Evolutionary conservation across 768 basidiomycete genomes (phyloP), one percentile per base, ranked within the genome.

Genomic region (Trametes maxima): DNA sequence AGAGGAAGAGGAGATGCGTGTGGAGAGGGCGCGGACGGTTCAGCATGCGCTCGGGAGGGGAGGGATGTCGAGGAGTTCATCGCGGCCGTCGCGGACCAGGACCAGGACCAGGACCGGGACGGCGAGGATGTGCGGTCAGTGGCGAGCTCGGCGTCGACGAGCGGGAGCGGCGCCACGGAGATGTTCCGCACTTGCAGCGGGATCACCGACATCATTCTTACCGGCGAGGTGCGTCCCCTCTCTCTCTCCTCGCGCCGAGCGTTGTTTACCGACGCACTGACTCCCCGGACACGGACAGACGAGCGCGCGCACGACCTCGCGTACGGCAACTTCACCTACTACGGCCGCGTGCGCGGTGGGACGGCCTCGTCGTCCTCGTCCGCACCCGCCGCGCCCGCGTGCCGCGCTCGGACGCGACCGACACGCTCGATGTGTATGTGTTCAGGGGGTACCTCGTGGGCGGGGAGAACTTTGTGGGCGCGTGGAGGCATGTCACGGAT

Each of bases 371-470:
- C 51, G 74, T 74, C 2, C 67, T 78, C 60, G 71, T 76, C 28
- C 71, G 77, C 67, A 12, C 67, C 70, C 37, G 65, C 46, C 22
- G 22, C 36, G 46, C 58, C 55, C 35, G n/a, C 47, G 12, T 47
- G 21, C 28, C 28, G 4, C 45, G 17, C 22, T 42, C 54, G 22
- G 54, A n/a, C 60, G 48, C 36, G 11, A 25, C 19, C 51, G 24
- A 54, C 46, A n/a, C 39, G 14, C 55, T 63, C 40, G 68, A 65
- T 59, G 40, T 60, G 22, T 65, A 62, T 14, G 78, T 91, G 42
- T 85, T 90, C 64, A 88, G 85, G 44, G 90, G 90, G 5, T 91
- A 90, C 68, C 64, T 92, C 53, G 79, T 87, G 11, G 88, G 83
- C 0, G 83, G 82, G 3, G 74, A 79, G 57, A 88, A 80, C 55